These are phyloP conservation scores for Maudiozyma saulgeensis DNA, from an alignment of 805 yeast genomes.

Conservation along the genomic window DNA sequence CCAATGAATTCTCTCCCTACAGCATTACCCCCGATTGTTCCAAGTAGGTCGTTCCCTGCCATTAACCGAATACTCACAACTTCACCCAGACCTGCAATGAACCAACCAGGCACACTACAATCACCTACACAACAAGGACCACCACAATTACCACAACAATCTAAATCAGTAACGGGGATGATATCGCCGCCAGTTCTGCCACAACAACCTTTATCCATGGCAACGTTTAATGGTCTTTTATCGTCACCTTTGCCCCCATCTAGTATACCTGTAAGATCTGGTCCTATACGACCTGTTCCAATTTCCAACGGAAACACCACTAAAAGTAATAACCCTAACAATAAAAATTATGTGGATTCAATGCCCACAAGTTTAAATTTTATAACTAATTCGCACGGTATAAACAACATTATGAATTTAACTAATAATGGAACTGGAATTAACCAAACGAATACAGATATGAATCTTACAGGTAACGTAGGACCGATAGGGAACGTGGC, in stretches of 20 bases:
- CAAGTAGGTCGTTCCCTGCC: constrained; percentile 3
- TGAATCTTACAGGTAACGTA: background rate
- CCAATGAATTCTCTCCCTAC: background rate
- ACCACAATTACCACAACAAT: background rate
- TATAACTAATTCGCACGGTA: background rate
- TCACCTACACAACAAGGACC: constrained; percentile 2
- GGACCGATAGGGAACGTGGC: background rate
- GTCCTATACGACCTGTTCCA: background rate
- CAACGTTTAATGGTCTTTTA: background rate
- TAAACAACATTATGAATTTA: background rate
- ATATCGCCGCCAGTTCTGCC: background rate
- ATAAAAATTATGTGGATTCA: background rate
- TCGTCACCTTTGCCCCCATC: background rate
- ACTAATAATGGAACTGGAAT: background rate
- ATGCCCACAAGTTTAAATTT: background rate
- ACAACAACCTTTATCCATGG: background rate
- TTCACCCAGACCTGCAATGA: background rate
- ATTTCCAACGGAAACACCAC: background rate
- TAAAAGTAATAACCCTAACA: background rate
- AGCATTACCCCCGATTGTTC: constrained; percentile 2
- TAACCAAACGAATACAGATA: background rate
- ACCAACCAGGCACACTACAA: background rate
- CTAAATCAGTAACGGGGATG: background rate
- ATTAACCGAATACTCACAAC: constrained; percentile 4
- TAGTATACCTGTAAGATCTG: background rate